Base-by-base conservation (phyloP, 2,329 filamentous ascomycete genomes). In the Neurospora sp. region DNA sequence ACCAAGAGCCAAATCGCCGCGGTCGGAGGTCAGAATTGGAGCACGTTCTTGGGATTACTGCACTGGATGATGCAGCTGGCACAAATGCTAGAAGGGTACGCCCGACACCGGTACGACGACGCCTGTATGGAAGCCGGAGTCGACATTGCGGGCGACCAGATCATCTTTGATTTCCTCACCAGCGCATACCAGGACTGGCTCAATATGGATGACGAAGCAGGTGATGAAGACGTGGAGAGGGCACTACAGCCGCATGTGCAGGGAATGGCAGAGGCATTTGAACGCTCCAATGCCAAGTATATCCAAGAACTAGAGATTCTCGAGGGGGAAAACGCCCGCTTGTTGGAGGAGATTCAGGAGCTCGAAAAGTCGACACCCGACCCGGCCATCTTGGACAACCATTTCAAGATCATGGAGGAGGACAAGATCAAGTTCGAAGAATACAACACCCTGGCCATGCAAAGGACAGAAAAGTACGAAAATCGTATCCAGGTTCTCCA, bases 31-130 rank as follows among this genome's bases (percentile, higher is more conserved):
- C 93, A 97, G 80, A 98, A 98, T 78, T 99, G 96, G 96, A 91
- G 91, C 72, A 96, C 93, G 0, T 98, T 99, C 77, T 84, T 99
- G 13, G 96, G 94, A 0, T 84, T 99, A 78, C 84, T 99, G 68
- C 94, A 99, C 81, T 99, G 96, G 96, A 95, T 99, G 89, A 97
- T 99, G 95, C 94, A 98, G 80, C 84, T 99, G 68, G 93, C 93
- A 4, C 90, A 95, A 75, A 97, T 98, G 90, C 88, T 98, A 77
- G 94, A 98, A 72, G 87, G 91, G 28, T 98, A 94, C 77, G 84
- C 88, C 1, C 80, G 83, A 69, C 91, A 93, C 71, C 89, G 89
- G 66, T 99, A 97, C 79, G 93, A 97, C 74, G 91, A 97, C 68
- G 94, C 93, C 1, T 97, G 93, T 78, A 86, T 91, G 58, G 95